These are phyloP conservation scores for Canavalia gladiata DNA, from an alignment of 306 rosid species.

Conservation along the genomic window DNA sequence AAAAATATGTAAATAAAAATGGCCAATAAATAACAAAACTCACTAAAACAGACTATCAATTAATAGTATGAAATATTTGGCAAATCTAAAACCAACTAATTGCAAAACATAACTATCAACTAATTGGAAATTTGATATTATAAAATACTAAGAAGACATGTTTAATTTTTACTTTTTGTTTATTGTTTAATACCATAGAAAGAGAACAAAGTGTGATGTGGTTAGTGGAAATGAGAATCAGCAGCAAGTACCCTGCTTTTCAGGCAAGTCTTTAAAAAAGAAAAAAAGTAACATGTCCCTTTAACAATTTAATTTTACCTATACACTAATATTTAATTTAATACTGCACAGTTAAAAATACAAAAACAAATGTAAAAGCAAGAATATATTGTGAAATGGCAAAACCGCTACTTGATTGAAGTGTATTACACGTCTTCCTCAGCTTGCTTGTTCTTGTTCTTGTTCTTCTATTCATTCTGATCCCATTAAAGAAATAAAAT, in stretches of 20 bases:
- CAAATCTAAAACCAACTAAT: no score
- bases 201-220: slow-evolving; percentile 12
- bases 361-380: slow-evolving; percentile 16
- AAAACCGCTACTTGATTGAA: not conserved
- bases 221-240: slow-evolving; percentile 39
- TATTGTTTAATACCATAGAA: not conserved
- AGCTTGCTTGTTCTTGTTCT: no score
- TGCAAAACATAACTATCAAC: no score
- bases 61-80: no score
- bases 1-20: no score
- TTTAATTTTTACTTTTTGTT: slow-evolving; percentile 18
- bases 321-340: not conserved
- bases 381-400: not conserved
- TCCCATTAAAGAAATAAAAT: not conserved
- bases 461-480: slow-evolving; percentile 17
- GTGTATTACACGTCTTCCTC: slow-evolving; percentile 4
- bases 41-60: no score
- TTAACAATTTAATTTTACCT: not conserved
- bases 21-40: no score
- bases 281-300: slow-evolving; percentile 12
- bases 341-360: not conserved
- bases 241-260: not conserved
- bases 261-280: not conserved
- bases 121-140: no score
- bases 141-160: not conserved